Base-by-base conservation (phyloP, 768 basidiomycete genomes). In the Russula brevipes region DNA sequence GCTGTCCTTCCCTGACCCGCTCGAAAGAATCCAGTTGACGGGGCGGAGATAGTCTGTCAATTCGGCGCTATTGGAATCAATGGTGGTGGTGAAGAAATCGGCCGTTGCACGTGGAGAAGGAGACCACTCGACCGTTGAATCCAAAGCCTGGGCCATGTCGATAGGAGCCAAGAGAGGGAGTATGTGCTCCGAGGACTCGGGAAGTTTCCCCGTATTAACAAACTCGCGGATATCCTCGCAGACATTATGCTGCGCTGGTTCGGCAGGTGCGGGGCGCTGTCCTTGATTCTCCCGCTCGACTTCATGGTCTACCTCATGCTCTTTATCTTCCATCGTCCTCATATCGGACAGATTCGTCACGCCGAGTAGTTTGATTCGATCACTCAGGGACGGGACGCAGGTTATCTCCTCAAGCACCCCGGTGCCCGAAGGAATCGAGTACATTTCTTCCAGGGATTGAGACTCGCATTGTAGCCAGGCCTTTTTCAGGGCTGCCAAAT, bases 1-100 rank as follows among this genome's bases (percentile, higher is more conserved):
- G 16, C 46, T 46, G 5, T 17, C 14, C 35, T 59, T 64, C 47
- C 49, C 63, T 16, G 59, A 61, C 2, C 53, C 54, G 19, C 60
- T 65, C 1, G 64, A 63, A 14, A 64, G 45, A 5, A 64, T 56
- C 63, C 63, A 64, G 19, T 60, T 60, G 17, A 64, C 24, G 1
- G 62, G 64, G 10, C 64, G 64, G 17, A 65, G 53, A 17, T 66
- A 66, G 30, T 66, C 65, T 3, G 41, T n/a, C n/a, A n/a, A n/a
- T n/a, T n/a, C 1, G 5, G 1, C 1, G 12, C 53, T n/a, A 3
- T 35, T 24, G 4, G 47, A 50, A 10, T 31, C 17, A 9, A 30
- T n/a, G 17, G 31, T 31, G 7, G 63, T 66, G 16, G 19, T 64
- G 10, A 4, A 33, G 30, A 66, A 66, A 41, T 59, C n/a, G n/a